phyloP scores from a whole-genome alignment of 1,284 basidiomycete species.

The Ustilago cynodontis region DNA sequence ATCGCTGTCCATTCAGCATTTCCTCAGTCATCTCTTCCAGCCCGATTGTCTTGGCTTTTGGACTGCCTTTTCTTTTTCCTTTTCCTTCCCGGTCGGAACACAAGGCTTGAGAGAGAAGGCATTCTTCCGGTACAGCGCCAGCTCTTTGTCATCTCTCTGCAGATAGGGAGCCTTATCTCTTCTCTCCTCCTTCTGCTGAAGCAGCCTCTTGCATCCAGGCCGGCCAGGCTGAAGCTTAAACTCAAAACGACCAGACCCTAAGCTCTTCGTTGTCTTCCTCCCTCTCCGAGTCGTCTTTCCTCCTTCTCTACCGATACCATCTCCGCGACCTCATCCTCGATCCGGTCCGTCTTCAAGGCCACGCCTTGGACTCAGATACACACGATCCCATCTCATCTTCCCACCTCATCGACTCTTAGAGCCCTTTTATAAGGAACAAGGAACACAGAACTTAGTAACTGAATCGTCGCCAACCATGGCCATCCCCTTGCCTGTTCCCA shows the following conservation, averaged over 20 bases:
- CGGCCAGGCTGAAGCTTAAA: neutral
- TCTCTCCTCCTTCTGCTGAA: neutral
- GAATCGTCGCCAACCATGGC: conserved; percentile 26
- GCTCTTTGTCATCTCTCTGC: neutral
- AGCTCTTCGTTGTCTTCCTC: neutral
- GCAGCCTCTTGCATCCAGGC: neutral
- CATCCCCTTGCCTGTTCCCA: conserved; percentile 35
- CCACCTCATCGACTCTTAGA: neutral
- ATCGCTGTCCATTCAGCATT: neutral
- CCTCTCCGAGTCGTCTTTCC: neutral
- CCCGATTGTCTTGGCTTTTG: conserved; percentile 2
- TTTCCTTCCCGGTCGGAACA: neutral
- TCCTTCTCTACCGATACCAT: neutral
- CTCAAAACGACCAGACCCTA: conserved; percentile 8
- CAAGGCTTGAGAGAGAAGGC: neutral
- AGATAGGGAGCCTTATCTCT: neutral
- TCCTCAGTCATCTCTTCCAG: conserved; percentile 3
- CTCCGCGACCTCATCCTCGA: conserved; percentile 1
- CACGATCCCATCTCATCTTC: neutral
- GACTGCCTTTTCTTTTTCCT: neutral
- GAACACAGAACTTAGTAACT: neutral
- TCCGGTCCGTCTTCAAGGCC: neutral
- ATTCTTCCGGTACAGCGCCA: neutral
- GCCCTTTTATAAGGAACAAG: neutral
- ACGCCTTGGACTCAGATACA: neutral